Conservation (phyloP, 2,329 filamentous ascomycete genomes). For the Botrytis paeoniae region DNA sequence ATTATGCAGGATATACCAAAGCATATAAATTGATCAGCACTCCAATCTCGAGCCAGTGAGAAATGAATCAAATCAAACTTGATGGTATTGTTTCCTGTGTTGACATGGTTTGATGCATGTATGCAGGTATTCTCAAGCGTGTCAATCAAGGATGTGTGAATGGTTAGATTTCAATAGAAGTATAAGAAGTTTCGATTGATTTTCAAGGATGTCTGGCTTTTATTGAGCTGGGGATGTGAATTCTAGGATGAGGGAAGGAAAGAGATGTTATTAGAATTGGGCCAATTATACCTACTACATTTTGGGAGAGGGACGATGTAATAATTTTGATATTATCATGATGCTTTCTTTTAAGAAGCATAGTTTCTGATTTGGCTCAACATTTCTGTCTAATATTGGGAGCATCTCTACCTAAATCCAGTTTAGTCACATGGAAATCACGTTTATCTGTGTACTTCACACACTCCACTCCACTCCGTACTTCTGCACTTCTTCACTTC, state of each 20-base stretch:
- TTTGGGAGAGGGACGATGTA: not conserved
- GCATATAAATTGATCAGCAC: not conserved
- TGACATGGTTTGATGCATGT: conserved; percentile 11
- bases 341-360: not conserved
- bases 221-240: not conserved
- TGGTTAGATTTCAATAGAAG: conserved; percentile 8
- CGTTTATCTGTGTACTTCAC: not conserved
- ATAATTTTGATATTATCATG: not conserved
- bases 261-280: not conserved
- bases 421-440: not conserved
- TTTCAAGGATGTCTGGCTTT: conserved; percentile 11
- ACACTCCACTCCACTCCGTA: no score
- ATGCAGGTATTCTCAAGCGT: conserved; percentile 9
- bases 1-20: not conserved
- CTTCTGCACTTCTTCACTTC: no score
- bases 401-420: not conserved
- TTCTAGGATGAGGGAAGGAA: not conserved
- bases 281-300: not conserved
- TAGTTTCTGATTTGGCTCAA: not conserved
- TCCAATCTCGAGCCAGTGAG: not conserved
- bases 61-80: not conserved
- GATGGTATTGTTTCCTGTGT: conserved; percentile 13
- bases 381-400: not conserved
- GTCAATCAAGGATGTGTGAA: conserved; percentile 3
- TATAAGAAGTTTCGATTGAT: not conserved